A percentile compares a stretch with the other conserved stretches of the same genome.
These are phyloP conservation scores for Penicillium sp. DNA, from an alignment of 2,329 filamentous ascomycete species.

Conservation along the genomic window DNA sequence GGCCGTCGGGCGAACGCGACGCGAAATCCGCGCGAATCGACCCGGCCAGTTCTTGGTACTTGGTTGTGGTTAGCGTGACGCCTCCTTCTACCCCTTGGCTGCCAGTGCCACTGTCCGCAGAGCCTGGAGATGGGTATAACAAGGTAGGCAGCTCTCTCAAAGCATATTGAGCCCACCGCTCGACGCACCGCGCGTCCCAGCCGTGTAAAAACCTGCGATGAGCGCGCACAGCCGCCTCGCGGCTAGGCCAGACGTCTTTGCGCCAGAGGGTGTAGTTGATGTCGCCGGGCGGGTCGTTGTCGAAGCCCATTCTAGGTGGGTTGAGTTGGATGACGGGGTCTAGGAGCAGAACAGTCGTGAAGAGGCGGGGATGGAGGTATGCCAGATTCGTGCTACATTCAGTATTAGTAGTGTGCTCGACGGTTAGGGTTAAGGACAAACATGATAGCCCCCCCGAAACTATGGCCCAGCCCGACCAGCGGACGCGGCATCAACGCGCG, in stretches of 20 bases:
- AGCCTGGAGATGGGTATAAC: too few species aligned
- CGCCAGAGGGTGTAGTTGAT: background rate
- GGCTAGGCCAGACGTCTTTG: background rate
- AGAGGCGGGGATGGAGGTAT: conserved; percentile 6
- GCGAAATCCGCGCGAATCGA: background rate
- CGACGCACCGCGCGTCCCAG: too few species aligned
- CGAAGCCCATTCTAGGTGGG: background rate
- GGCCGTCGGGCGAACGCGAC: too few species aligned
- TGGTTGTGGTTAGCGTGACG: background rate
- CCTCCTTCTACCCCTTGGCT: too few species aligned
- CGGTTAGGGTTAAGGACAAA: background rate
- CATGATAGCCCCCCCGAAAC: conserved; percentile 15
- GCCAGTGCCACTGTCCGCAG: too few species aligned
- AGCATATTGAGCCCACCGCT: too few species aligned
- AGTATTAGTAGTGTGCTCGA: background rate
- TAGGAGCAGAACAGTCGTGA: conserved; percentile 11
- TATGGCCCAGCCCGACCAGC: conserved; percentile 18
- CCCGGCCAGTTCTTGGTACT: background rate
- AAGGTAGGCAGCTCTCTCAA: too few species aligned
- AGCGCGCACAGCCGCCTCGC: too few species aligned
- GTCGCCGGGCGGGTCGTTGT: background rate
- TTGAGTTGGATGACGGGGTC: conserved; percentile 12
- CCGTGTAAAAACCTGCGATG: too few species aligned
- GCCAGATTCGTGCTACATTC: background rate
- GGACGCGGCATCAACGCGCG: conserved; percentile 14